Percentiles rank a stretch among this genome's conserved stretches.
Evolutionary conservation across 179 eudicot genomes (phyloP).

Genomic region (Actinidia arguta): DNA sequence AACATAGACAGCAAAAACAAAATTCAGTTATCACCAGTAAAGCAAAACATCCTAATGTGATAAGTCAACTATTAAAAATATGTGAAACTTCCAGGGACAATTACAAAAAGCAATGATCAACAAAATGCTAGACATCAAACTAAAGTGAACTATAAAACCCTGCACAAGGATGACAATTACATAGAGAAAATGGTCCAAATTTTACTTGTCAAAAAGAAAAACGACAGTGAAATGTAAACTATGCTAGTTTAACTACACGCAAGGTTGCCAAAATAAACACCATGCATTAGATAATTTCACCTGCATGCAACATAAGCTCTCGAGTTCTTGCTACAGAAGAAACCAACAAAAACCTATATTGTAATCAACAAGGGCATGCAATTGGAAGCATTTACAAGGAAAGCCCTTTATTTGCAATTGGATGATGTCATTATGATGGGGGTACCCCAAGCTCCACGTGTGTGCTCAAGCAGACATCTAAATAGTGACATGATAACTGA

Average conservation of each 20-base stretch:
- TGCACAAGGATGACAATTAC: too few species aligned
- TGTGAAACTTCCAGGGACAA: neutral
- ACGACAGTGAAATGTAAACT: neutral
- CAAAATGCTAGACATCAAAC: neutral
- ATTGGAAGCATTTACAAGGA: neutral
- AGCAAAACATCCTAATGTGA: neutral
- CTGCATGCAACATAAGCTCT: neutral
- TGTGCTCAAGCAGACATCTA: neutral
- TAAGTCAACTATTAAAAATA: neutral
- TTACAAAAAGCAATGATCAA: neutral
- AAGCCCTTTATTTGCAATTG: neutral
- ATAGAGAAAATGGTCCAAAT: too few species aligned
- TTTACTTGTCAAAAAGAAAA: too few species aligned
- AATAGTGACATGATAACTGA: neutral
- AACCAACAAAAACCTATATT: neutral
- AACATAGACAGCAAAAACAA: conserved; percentile 9
- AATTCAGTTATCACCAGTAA: conserved; percentile 16
- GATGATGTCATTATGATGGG: neutral
- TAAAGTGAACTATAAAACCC: neutral
- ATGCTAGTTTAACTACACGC: neutral
- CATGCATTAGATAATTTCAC: neutral
- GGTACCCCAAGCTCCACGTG: neutral
- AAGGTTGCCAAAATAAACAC: neutral
- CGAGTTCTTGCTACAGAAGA: neutral
- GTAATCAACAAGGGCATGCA: neutral